phyloP scores from a whole-genome alignment of 495 filamentous ascomycete genomes.

The Aspergillus biplanus region DNA sequence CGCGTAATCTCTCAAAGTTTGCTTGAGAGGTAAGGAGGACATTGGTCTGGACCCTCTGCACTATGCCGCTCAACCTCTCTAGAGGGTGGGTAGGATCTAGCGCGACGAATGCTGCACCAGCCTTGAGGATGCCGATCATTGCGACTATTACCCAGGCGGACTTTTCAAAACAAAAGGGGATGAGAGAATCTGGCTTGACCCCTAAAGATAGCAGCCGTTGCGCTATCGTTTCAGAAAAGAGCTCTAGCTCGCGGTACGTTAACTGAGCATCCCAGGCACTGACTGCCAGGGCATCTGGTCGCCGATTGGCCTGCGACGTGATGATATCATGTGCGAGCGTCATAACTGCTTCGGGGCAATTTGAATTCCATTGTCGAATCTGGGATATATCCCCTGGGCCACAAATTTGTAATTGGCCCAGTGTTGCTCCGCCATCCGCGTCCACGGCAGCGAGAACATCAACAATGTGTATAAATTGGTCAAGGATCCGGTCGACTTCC shows the following conservation, averaged over 20 bases:
- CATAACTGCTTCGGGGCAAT: no score
- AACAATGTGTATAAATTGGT: no score
- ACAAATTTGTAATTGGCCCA: no score
- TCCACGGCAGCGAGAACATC: no score
- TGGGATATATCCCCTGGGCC: no score
- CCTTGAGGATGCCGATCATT: not conserved
- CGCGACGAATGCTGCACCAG: not conserved
- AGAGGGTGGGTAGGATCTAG: not conserved
- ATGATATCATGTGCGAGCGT: no score
- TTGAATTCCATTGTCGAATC: no score
- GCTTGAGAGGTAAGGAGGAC: not conserved
- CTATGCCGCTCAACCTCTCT: not conserved
- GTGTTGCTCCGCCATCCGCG: no score
- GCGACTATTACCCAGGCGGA: conserved; percentile 38
- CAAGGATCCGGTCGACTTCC: no score
- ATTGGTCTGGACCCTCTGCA: not conserved
- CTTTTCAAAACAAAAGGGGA: conserved; percentile 52
- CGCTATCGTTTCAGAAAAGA: conserved; percentile 13
- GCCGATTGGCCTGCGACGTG: no score
- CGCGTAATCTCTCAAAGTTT: not conserved
- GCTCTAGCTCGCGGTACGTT: conserved; percentile 30
- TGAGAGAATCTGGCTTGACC: conserved; percentile 31
- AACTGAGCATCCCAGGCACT: conserved; percentile 25
- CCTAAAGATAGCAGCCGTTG: conserved; percentile 31
- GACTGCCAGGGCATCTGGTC: conserved; percentile 25